Evolutionary conservation across 2,329 filamentous ascomycete species (phyloP), one percentile per base, ranked within the genome.

Genomic region (Arachnomyces sp.): DNA sequence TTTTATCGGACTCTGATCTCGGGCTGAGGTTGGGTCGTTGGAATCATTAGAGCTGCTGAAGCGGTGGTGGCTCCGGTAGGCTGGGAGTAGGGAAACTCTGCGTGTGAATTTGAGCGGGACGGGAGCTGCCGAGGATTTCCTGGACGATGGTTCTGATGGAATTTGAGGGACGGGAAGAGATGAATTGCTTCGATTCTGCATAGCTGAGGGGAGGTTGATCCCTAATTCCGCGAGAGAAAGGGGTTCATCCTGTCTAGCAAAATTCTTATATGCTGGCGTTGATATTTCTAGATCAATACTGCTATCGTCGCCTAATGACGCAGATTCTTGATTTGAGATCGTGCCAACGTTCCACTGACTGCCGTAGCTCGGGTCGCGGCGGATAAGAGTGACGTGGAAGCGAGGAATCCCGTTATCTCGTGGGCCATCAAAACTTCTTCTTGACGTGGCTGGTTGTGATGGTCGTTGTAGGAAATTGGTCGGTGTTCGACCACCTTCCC

Each of bases 281-380:
- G 64, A 68, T 8, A 81, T 70, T 38, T 79, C 74, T 8, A 81
- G 66, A 30, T 70, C 67, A 40, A 72, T 65, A 2, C 57, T 42
- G 28, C 56, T 52, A 37, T 49, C 51, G 37, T 56, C 57, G 41
- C 51, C 47, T 25, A 25, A 25, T 30, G 28, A 34, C 29, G 45
- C 31, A 17, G 36, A 39, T 20, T 45, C 41, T 28, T 55, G 53
- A 32, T 60, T 64, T 31, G 71, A 72, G 36, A 87, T 72, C 40
- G 71, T 78, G 15, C 79, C 84, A 9, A 88, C 73, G 53, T 88
- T 88, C 82, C 82, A 87, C 58, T 88, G 84, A 40, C 70, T 71
- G 6, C 78, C 77, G 7, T 79, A 76, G 15, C 73, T 69, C 1
- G 81, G 81, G 55, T 88, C 81, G 47, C 83, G 76, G n/a, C 84